Evolutionary conservation across 169 alveolate species (phyloP).

Genomic region (Perkinsus chesapeaki): DNA sequence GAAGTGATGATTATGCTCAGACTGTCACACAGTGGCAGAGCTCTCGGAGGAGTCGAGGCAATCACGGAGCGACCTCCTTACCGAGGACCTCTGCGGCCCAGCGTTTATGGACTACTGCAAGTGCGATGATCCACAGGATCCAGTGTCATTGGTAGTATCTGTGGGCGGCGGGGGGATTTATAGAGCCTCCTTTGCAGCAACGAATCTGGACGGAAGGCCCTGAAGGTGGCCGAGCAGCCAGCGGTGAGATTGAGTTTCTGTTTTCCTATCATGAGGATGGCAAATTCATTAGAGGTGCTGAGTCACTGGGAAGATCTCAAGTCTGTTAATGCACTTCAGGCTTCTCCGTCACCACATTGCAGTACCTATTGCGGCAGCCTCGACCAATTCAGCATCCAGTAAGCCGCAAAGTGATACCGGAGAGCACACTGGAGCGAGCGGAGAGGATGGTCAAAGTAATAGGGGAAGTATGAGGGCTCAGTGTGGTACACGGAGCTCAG

Average conservation of each 20-base stretch:
- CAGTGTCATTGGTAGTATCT: background rate
- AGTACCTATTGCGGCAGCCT: background rate
- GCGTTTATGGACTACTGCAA: background rate
- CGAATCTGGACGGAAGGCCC: background rate
- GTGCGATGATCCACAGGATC: background rate
- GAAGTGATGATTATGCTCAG: background rate
- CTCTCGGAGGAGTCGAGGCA: background rate
- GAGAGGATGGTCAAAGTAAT: background rate
- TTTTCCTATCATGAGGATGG: background rate
- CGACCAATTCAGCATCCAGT: background rate
- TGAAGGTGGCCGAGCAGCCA: background rate
- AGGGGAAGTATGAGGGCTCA: too few species aligned
- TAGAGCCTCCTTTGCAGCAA: background rate
- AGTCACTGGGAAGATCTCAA: background rate
- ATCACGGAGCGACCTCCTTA: background rate
- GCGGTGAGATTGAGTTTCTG: background rate
- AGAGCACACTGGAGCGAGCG: background rate
- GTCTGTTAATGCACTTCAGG: background rate
- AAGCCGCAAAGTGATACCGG: background rate
- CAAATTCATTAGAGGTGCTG: background rate
- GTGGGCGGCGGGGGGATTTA: background rate
- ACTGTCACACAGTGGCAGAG: background rate
- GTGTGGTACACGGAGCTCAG: too few species aligned
- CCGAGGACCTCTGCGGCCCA: background rate
- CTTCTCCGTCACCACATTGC: background rate